Percentiles rank a stretch among this genome's conserved stretches.
Evolutionary conservation across 2,329 filamentous ascomycete species (phyloP).

Genomic region (Cercospora sp.): DNA sequence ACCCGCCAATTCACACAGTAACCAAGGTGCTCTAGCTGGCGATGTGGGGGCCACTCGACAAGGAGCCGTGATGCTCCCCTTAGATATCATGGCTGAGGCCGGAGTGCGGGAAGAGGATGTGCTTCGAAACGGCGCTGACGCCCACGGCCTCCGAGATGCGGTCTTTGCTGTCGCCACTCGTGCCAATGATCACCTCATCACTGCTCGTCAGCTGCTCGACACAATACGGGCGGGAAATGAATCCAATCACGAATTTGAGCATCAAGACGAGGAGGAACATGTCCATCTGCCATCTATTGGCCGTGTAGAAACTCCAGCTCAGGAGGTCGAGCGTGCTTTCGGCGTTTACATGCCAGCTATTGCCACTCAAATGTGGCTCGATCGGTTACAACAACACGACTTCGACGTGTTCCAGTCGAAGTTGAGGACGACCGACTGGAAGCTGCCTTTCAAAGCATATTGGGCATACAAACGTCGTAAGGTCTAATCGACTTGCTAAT

Average conservation of each 20-base stretch:
- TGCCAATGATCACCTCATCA: slow-evolving; percentile 94
- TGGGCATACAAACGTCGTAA: slow-evolving; percentile 59
- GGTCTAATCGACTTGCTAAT: slow-evolving; percentile 43
- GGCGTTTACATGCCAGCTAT: slow-evolving; percentile 79
- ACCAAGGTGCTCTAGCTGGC: slow-evolving; percentile 46
- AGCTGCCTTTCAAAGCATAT: slow-evolving; percentile 76
- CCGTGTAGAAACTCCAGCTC: slow-evolving; percentile 41
- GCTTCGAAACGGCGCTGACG: slow-evolving; percentile 74
- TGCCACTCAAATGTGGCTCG: slow-evolving; percentile 74
- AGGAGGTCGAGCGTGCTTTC: slow-evolving; percentile 68
- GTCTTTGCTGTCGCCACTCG: slow-evolving; percentile 90
- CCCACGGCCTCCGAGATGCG: slow-evolving; percentile 80
- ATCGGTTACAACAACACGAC: slow-evolving; percentile 73
- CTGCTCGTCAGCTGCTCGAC: slow-evolving; percentile 85
- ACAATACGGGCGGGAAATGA: slow-evolving; percentile 72
- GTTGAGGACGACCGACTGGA: slow-evolving; percentile 72
- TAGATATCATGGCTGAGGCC: slow-evolving; percentile 84
- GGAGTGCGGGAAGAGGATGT: slow-evolving; percentile 87
- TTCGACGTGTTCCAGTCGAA: slow-evolving; percentile 77
- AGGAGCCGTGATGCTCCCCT: slow-evolving; percentile 73
- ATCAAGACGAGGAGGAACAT: slow-evolving; percentile 73
- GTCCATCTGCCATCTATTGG: slow-evolving; percentile 46
- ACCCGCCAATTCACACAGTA: slow-evolving; percentile 58
- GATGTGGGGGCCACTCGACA: slow-evolving; percentile 50
- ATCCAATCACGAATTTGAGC: slow-evolving; percentile 85